Conservation (phyloP, 768 basidiomycete genomes). For the Naganishia onofrii region DNA sequence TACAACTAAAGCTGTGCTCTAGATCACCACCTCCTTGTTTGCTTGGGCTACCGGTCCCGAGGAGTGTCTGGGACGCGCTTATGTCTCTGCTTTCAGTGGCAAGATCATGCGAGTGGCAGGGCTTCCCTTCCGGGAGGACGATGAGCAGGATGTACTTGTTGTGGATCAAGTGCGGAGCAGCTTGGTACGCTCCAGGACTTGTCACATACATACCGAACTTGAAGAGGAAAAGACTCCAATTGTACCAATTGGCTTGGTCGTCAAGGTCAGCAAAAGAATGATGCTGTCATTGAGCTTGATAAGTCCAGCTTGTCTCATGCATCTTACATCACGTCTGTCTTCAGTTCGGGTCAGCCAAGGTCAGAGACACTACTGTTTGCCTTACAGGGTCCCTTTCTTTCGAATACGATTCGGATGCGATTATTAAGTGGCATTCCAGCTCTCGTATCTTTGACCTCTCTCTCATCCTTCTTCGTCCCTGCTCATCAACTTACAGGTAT, state of each 20-base stretch:
- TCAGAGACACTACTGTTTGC: background rate
- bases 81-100: background rate
- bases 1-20: background rate
- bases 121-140: background rate
- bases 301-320: too few relatives aligned
- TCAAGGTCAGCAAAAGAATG: too few relatives aligned
- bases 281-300: too few relatives aligned
- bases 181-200: background rate
- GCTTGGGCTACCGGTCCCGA: background rate
- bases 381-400: background rate
- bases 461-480: background rate
- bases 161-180: background rate
- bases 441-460: background rate
- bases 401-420: background rate
- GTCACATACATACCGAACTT: background rate
- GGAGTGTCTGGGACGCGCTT: background rate
- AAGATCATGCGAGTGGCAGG: background rate
- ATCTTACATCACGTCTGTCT: too few relatives aligned
- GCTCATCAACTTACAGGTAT: background rate
- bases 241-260: too few relatives aligned
- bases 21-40: background rate
- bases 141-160: background rate
- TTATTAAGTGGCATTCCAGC: background rate
- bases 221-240: too few relatives aligned
- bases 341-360: background rate